Base-by-base conservation (phyloP, 768 basidiomycete species). In the Crepidotus variabilis region DNA sequence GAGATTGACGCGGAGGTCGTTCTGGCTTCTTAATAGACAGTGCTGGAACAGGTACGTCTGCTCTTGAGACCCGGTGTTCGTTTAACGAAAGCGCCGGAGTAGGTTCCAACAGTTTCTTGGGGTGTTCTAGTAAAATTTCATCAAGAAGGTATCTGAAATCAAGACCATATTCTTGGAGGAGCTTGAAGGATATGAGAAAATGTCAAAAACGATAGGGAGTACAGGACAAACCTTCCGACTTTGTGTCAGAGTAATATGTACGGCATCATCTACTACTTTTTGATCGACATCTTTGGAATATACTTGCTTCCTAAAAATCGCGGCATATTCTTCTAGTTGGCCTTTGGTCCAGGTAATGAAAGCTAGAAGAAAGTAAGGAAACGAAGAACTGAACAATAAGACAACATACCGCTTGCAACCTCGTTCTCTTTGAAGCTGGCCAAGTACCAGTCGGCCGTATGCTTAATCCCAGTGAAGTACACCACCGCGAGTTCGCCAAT, bases 361-460 rank as follows among this genome's bases (percentile, higher is more conserved):
- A 9, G 88, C 97, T 98, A 62, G 49, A 34, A 60, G 23, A 51
- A 39, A 49, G 22, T 47, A 14, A 45, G 28, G 50, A 6, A 34
- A 6, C 21, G 0, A 53, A 50, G 52, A 50, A 60, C 34, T 54
- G 32, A 32, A 51, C 35, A 22, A 22, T 22, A 43, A 22, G 21
- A 45, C 49, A 0, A 78, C 92, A 60, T 63, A 96, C 96, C 83
- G 56, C 93, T 95, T 0, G 96, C 89, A 59, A 92, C 91, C 61
- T 94, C 87, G 67, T 97, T 94, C 71, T 98, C 97, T 70, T 88
- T 91, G 72, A 97, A 99, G 55, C 93, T 94, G 0, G 89, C 87
- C 62, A 98, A 76, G 71, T 92, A 99, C 97, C 97, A 99, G 72
- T 99, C 96, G 13, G 92, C 92, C 1, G 95, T 97, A 66, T 98